phyloP scores from a whole-genome alignment of 2,329 filamentous ascomycete species.

The Paecilomyces formosus region DNA sequence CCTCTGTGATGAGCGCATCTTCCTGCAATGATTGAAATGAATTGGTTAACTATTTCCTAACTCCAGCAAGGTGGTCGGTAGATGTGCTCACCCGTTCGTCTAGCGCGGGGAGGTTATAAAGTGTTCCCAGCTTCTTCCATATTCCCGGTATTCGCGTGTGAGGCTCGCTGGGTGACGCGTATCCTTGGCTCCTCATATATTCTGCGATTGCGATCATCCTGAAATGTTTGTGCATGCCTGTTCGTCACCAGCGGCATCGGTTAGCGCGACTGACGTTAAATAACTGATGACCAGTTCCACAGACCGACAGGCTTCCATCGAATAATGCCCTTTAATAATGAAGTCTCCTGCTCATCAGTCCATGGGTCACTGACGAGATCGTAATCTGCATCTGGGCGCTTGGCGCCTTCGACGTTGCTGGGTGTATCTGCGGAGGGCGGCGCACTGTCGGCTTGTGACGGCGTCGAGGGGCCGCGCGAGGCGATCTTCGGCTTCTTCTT shows the following conservation, averaged over 20 bases:
- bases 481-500: constrained; percentile 56
- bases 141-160: constrained; percentile 89
- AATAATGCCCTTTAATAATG: constrained; percentile 86
- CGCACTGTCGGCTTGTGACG: constrained; percentile 19
- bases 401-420: constrained; percentile 19
- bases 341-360: constrained; percentile 93
- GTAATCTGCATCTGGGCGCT: constrained; percentile 31
- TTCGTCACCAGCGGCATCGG: constrained; percentile 5
- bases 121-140: constrained; percentile 74
- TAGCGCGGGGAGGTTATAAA: constrained; percentile 79
- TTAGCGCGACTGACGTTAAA: constrained; percentile 1
- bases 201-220: constrained; percentile 81
- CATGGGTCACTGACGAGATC: constrained; percentile 63
- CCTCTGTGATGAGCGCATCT: constrained; percentile 49
- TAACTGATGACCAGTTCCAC: constrained; percentile 10
- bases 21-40: constrained; percentile 27
- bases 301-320: constrained; percentile 91
- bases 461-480: constrained; percentile 23
- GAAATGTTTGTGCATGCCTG: constrained; percentile 90
- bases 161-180: constrained; percentile 52
- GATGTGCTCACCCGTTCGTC: constrained; percentile 70
- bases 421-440: constrained; percentile 21
- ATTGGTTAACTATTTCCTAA: constrained; percentile 1
- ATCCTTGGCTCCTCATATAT: constrained; percentile 73
- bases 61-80: constrained; percentile 19